phyloP scores from a whole-genome alignment of 768 basidiomycete genomes.

The Termitomyces sp. region DNA sequence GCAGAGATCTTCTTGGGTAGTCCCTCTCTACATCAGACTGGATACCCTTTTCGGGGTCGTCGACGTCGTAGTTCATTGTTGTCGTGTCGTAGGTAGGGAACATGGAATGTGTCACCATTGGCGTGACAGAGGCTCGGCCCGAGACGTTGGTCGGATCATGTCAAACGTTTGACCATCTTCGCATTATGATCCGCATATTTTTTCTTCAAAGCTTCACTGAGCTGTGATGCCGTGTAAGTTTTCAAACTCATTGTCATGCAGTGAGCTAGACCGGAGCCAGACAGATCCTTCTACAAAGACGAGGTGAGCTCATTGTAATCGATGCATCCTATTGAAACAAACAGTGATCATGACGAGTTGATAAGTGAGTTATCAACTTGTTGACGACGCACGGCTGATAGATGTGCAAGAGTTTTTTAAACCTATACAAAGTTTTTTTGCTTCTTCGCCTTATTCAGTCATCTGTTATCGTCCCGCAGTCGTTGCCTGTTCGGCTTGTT shows the following conservation, averaged over 20 bases:
- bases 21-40: conserved; percentile 2
- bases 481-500: not conserved
- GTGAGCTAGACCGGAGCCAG: too few species aligned
- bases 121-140: not conserved
- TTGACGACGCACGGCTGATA: not conserved
- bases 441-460: not conserved
- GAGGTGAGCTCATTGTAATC: not conserved
- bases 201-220: not conserved
- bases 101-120: not conserved
- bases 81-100: not conserved
- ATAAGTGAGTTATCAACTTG: not conserved
- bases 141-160: not conserved
- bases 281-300: too few species aligned
- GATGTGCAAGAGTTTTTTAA: not conserved
- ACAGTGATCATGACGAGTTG: too few species aligned
- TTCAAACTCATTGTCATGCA: not conserved
- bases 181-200: not conserved
- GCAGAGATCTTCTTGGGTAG: not conserved
- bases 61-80: conserved; percentile 12
- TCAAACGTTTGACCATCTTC: not conserved
- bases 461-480: not conserved
- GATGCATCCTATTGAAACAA: not conserved
- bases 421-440: not conserved
- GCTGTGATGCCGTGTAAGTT: not conserved
- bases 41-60: conserved; percentile 10